Percentiles rank a stretch among this genome's conserved stretches.
Evolutionary conservation across 148 eudicot species (phyloP).

Genomic region (Cornus controversa): DNA sequence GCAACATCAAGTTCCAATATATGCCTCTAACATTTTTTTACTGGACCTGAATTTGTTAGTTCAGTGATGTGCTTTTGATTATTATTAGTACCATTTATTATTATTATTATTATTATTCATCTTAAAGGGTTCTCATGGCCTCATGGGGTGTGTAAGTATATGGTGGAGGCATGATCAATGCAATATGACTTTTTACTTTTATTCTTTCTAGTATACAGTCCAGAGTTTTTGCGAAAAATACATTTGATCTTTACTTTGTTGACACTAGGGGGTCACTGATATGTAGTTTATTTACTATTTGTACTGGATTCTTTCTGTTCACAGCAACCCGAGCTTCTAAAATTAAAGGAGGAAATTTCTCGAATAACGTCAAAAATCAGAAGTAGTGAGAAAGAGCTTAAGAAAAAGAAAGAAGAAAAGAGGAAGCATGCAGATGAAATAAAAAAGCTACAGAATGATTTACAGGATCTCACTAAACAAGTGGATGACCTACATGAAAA

Average conservation of each 20-base stretch:
- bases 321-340: slow-evolving; percentile 87
- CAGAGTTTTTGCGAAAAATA: not conserved
- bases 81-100: too few species aligned
- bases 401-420: slow-evolving; percentile 82
- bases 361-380: slow-evolving; percentile 70
- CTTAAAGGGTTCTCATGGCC: not conserved
- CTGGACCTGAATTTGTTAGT: not conserved
- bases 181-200: not conserved
- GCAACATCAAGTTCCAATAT: not conserved
- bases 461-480: slow-evolving; percentile 50
- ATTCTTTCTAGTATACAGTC: not conserved
- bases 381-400: slow-evolving; percentile 78
- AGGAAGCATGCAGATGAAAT: slow-evolving; percentile 65
- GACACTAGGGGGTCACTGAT: not conserved
- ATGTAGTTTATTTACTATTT: slow-evolving; percentile 11
- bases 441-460: slow-evolving; percentile 71
- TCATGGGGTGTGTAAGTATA: not conserved
- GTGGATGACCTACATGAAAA: slow-evolving; percentile 59
- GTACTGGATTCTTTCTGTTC: slow-evolving; percentile 17
- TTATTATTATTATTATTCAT: not conserved
- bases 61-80: not conserved
- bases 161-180: slow-evolving; percentile 1
- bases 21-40: not conserved
- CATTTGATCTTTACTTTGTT: slow-evolving; percentile 8
- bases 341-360: slow-evolving; percentile 69